Percentiles rank a stretch among this genome's conserved stretches.
phyloP scores from a whole-genome alignment of 1,284 basidiomycete genomes.

The Malassezia yamatoensis region DNA sequence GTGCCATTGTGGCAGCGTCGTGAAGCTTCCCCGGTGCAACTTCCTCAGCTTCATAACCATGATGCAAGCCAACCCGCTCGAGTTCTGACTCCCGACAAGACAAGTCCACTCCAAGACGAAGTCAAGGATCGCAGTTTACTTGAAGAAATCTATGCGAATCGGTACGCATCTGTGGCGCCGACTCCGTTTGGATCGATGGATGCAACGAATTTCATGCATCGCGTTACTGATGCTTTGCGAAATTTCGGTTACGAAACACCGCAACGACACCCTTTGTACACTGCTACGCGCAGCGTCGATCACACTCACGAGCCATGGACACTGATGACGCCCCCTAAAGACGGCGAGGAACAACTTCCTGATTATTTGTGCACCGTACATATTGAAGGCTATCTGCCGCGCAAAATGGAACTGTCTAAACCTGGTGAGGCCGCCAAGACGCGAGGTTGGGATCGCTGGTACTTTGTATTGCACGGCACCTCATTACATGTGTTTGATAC shows the following conservation, averaged over 20 bases:
- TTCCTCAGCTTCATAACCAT: not conserved
- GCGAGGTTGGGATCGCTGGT: conserved; percentile 76
- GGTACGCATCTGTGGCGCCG: not conserved
- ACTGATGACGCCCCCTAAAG: not conserved
- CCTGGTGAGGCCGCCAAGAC: conserved; percentile 80
- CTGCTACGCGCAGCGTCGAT: not conserved
- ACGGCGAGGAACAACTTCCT: conserved; percentile 61
- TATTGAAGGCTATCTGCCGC: conserved; percentile 71
- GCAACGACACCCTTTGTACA: not conserved
- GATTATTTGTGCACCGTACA: conserved; percentile 74
- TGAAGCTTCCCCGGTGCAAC: not conserved
- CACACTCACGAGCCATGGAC: not conserved
- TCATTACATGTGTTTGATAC: conserved; percentile 72
- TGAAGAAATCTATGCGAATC: not conserved
- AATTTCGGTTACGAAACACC: not conserved
- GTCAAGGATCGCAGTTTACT: not conserved
- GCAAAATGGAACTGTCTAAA: conserved; percentile 84
- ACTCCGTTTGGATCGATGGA: not conserved
- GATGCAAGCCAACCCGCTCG: not conserved
- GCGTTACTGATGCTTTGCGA: not conserved
- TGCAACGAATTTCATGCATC: not conserved
- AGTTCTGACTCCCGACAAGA: not conserved
- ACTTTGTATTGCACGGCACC: conserved; percentile 88
- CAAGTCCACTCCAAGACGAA: not conserved
- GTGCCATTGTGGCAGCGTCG: conserved; percentile 10